Evolutionary conservation across 2,329 filamentous ascomycete genomes (phyloP).

Genomic region (Thelonectria discophora): DNA sequence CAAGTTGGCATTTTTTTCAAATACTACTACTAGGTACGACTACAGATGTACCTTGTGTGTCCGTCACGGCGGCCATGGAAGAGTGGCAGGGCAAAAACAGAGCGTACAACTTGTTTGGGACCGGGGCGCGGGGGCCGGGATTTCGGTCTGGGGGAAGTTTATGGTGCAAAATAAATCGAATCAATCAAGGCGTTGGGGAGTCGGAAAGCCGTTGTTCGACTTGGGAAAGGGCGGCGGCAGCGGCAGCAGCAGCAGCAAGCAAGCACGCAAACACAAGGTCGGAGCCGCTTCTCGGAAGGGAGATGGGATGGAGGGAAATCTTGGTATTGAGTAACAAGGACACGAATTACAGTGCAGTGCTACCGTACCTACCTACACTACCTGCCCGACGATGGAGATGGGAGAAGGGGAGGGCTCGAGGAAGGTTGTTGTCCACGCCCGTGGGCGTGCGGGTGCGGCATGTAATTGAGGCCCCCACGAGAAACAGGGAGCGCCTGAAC

Average conservation of each 20-base stretch:
- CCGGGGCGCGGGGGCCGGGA: neutral
- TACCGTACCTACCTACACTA: too few species aligned
- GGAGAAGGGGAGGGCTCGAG: neutral
- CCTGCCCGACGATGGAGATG: neutral
- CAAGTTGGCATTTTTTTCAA: neutral
- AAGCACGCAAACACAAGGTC: neutral
- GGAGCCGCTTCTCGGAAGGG: constrained; percentile 9
- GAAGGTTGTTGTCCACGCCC: constrained; percentile 7
- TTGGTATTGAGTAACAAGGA: constrained; percentile 8
- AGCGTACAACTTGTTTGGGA: constrained; percentile 10
- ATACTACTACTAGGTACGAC: neutral
- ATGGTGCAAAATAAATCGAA: constrained; percentile 4
- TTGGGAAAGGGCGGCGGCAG: constrained; percentile 13
- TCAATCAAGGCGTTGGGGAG: constrained; percentile 19
- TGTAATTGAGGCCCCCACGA: constrained; percentile 13
- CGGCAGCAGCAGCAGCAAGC: neutral
- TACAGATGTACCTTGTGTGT: neutral
- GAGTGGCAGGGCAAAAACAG: neutral
- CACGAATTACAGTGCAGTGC: neutral
- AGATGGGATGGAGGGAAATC: constrained; percentile 12
- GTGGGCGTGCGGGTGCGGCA: constrained; percentile 10
- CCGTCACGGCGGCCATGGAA: neutral
- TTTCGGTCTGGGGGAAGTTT: constrained; percentile 8
- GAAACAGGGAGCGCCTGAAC: constrained; percentile 15
- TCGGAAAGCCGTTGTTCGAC: constrained; percentile 10